Evolutionary conservation across 192 early-diverging fungal species (phyloP), one percentile per base, ranked within the genome.

Genomic region (Dissophora ornata): DNA sequence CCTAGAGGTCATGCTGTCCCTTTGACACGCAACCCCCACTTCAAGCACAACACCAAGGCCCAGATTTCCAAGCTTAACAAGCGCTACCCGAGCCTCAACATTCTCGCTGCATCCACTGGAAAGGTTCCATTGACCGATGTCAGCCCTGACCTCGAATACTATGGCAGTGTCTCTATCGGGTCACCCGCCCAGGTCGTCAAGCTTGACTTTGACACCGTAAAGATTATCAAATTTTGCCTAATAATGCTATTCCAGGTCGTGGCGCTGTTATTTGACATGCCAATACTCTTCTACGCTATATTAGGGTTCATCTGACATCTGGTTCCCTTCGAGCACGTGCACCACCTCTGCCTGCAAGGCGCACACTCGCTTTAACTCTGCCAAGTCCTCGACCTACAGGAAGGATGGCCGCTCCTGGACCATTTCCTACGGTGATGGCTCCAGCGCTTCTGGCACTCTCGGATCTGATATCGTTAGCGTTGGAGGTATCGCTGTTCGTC

Each of bases 111-210:
- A 18, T 59, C 45, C 34, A 34, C 63, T 10, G 67, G 67, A 19
- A 30, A 51, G 0, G 67, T 69, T 24, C 71, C 71, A 16, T 36
- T 83, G 48, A 70, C 67, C 24, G 66, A 82, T 55, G 79, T 74
- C 45, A 42, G 41, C 28, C 36, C 59, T 36, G 86, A 88, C 38
- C 29, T 77, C 30, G 77, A 91, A 81, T 91, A 91, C 61, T 91
- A 91, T 49, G 87, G 83, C 52, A 71, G 67, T 11, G 86, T 90
- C 38, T 66, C 82, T 4, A 75, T 89, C 41, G 90, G 90, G 11
- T 83, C 88, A 19, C 90, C 90, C 48, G 82, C 85, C 19, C 87
- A 89, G 59, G 77, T 64, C 19, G 82, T 91, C 73, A 89, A 89
- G 67, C 79, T 67, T 15, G 53, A 84, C 58, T 79, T 89, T 22